Evolutionary conservation across 306 rosid species (phyloP).

Genomic region (Vigna hirtella): DNA sequence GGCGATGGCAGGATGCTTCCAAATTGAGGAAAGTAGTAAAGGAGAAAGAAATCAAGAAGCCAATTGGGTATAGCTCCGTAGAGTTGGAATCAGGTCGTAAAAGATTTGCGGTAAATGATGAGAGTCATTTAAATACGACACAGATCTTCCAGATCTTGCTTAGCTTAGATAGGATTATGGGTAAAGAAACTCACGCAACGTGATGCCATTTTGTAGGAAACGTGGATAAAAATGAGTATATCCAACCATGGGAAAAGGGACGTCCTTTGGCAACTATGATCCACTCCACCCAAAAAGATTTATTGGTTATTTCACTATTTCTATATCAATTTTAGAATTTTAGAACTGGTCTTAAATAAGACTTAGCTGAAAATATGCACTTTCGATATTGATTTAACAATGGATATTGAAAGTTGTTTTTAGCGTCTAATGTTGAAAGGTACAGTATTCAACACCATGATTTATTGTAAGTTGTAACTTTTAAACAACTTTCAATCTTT

Average conservation of each 20-base stretch:
- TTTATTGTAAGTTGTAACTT: too few species aligned
- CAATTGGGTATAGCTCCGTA: slow-evolving; percentile 69
- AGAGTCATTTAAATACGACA: slow-evolving; percentile 55
- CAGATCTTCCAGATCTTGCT: slow-evolving; percentile 61
- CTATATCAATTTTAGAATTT: too few species aligned
- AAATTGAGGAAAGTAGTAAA: slow-evolving; percentile 66
- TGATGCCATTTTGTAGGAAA: slow-evolving; percentile 32
- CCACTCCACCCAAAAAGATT: too few species aligned
- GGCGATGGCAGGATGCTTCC: slow-evolving; percentile 78
- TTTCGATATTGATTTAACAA: too few species aligned
- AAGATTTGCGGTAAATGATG: slow-evolving; percentile 71
- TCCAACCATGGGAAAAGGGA: slow-evolving; percentile 7
- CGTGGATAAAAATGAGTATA: neutral
- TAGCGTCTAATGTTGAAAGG: too few species aligned
- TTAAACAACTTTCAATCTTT: too few species aligned
- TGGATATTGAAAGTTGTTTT: too few species aligned
- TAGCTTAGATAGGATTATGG: slow-evolving; percentile 57
- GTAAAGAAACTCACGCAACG: slow-evolving; percentile 41
- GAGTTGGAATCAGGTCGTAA: slow-evolving; percentile 64
- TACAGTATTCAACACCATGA: too few species aligned
- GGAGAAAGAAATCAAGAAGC: slow-evolving; percentile 77
- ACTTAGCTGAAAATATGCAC: too few species aligned
- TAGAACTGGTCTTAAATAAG: too few species aligned
- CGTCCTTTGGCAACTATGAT: neutral
- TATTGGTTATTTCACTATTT: too few species aligned